Conservation (phyloP, 495 filamentous ascomycete genomes). For the Trichoderma virens region DNA sequence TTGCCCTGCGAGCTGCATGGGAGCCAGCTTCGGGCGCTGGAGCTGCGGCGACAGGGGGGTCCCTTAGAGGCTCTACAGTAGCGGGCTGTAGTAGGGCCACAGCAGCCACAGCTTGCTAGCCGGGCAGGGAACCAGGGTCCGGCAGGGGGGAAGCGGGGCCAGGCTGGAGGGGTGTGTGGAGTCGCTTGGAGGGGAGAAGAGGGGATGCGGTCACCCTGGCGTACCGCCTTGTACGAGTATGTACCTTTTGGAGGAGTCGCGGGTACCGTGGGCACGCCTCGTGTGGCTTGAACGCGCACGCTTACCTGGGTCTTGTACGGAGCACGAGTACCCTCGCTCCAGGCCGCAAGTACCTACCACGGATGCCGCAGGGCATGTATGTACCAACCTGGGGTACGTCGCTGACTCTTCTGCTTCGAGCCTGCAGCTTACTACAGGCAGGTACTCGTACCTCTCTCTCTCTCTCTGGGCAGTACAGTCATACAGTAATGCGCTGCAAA, state of each 20-base stretch:
- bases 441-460: no score
- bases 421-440: no score
- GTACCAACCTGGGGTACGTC: no score
- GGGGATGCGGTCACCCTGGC: background rate
- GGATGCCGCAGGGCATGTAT: no score
- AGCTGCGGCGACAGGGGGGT: background rate
- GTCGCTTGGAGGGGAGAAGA: background rate
- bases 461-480: no score
- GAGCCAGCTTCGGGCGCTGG: background rate
- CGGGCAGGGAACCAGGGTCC: slow-evolving; percentile 5
- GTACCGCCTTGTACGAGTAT: background rate
- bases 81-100: background rate
- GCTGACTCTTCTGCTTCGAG: no score
- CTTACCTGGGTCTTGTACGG: background rate
- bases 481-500: no score
- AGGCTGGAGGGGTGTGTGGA: background rate
- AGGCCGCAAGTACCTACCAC: no score
- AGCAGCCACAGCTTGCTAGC: background rate
- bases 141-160: background rate
- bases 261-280: background rate
- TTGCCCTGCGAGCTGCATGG: slow-evolving; percentile 4
- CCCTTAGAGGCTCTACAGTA: background rate
- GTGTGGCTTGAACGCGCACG: background rate
- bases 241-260: background rate
- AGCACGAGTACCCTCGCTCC: no score